Evolutionary conservation across 352 stramenopile genomes (phyloP).

Genomic region (Globisporangium carolinianum): DNA sequence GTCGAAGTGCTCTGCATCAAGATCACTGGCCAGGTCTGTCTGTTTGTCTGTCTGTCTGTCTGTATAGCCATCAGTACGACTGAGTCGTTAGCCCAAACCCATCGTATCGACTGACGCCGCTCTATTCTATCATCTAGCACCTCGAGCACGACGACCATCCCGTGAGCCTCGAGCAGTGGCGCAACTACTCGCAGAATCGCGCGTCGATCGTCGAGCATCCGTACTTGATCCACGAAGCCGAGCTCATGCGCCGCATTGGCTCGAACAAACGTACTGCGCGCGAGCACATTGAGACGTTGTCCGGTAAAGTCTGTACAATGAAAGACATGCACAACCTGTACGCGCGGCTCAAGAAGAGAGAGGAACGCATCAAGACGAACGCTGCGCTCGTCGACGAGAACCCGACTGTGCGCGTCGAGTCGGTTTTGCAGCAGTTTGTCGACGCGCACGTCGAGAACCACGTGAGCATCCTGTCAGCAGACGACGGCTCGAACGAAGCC

Average conservation of each 20-base stretch:
- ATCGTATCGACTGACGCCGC: too few species aligned
- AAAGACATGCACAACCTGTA: conserved; percentile 81
- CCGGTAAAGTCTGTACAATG: conserved; percentile 67
- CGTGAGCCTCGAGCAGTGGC: conserved; percentile 58
- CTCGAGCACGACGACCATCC: conserved; percentile 62
- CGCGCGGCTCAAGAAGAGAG: conserved; percentile 50
- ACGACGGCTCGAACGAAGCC: conserved; percentile 65
- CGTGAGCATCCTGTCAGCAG: conserved; percentile 60
- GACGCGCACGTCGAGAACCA: conserved; percentile 67
- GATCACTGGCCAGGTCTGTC: conserved; percentile 28
- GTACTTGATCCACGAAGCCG: conserved; percentile 63
- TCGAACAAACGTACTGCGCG: conserved; percentile 60
- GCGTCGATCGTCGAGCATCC: conserved; percentile 61
- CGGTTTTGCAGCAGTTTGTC: conserved; percentile 61
- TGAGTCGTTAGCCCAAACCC: too few species aligned
- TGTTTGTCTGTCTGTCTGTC: not conserved
- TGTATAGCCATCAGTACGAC: not conserved
- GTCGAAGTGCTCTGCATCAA: conserved; percentile 57
- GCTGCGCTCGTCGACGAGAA: conserved; percentile 19
- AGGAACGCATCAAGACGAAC: conserved; percentile 44
- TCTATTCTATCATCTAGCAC: conserved; percentile 18
- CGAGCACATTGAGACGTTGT: conserved; percentile 58
- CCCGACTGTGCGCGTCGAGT: conserved; percentile 30
- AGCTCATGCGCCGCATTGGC: conserved; percentile 59
- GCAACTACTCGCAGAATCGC: conserved; percentile 76